These are phyloP conservation scores for Alloteropsis angusta DNA, from an alignment of 202 grass and related monocot genomes.

Conservation along the genomic window DNA sequence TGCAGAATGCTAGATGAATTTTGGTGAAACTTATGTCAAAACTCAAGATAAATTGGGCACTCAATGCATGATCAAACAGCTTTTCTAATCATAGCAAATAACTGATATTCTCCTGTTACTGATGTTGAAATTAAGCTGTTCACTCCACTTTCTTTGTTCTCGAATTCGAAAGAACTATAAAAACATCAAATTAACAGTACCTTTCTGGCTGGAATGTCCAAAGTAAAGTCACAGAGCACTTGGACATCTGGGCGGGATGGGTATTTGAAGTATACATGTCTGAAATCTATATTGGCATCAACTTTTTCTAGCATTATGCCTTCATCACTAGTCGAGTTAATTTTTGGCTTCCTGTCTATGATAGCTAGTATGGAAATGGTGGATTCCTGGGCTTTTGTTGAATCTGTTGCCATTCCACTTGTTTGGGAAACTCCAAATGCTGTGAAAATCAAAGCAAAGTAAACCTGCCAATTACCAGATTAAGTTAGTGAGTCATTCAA, in stretches of 20 bases:
- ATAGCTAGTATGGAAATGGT: constrained; percentile 59
- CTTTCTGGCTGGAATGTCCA: constrained; percentile 67
- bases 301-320: constrained; percentile 53
- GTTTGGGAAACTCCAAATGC: constrained; percentile 54
- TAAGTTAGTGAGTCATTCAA: neutral
- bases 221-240: constrained; percentile 66
- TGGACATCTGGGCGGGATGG: constrained; percentile 73
- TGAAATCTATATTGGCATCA: constrained; percentile 54
- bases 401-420: constrained; percentile 65
- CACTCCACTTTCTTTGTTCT: neutral
- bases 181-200: constrained; percentile 35
- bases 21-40: neutral
- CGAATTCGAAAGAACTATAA: neutral
- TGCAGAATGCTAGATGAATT: neutral
- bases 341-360: constrained; percentile 60
- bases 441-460: constrained; percentile 55
- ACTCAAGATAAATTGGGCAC: neutral
- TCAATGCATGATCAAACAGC: neutral
- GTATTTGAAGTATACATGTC: constrained; percentile 67
- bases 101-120: neutral
- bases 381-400: constrained; percentile 68
- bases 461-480: constrained; percentile 35
- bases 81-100: neutral
- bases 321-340: constrained; percentile 60
- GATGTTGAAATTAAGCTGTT: constrained; percentile 20